These are phyloP conservation scores for Plasmopara muralis DNA, from an alignment of 352 stramenopile genomes.

Conservation along the genomic window DNA sequence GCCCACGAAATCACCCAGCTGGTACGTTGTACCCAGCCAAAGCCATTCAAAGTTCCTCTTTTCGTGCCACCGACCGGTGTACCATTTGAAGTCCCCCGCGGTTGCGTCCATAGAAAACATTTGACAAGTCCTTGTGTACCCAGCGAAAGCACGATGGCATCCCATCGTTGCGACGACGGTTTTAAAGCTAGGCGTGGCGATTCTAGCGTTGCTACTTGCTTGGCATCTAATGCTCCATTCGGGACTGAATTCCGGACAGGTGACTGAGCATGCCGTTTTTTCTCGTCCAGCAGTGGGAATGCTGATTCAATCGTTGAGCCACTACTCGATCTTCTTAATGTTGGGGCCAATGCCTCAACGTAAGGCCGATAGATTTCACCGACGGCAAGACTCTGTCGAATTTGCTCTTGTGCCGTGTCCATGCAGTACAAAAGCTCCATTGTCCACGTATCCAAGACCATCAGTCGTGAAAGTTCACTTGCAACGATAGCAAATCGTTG, in stretches of 20 bases:
- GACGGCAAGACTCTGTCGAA: constrained; percentile 58
- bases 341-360: constrained; percentile 8
- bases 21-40: constrained; percentile 68
- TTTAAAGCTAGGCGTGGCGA: constrained; percentile 5
- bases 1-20: constrained; percentile 84
- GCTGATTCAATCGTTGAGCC: constrained; percentile 13
- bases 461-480: constrained; percentile 61
- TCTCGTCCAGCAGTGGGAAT: constrained; percentile 1
- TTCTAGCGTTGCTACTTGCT: constrained; percentile 11
- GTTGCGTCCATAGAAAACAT: constrained; percentile 77
- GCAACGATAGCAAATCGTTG: constrained; percentile 60
- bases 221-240: constrained; percentile 9
- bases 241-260: constrained; percentile 10
- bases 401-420: constrained; percentile 74
- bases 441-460: constrained; percentile 75
- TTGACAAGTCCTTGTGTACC: constrained; percentile 71
- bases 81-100: constrained; percentile 28
- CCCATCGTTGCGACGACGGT: constrained; percentile 31
- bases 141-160: constrained; percentile 68
- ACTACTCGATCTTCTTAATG: constrained; percentile 18
- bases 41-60: constrained; percentile 23
- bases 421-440: constrained; percentile 65
- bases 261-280: constrained; percentile 1
- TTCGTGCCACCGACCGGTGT: constrained; percentile 17
- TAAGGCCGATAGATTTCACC: constrained; percentile 42